Evolutionary conservation across 139 green algal genomes (phyloP).

Genomic region (Chlamydomonas sphaeroides): DNA sequence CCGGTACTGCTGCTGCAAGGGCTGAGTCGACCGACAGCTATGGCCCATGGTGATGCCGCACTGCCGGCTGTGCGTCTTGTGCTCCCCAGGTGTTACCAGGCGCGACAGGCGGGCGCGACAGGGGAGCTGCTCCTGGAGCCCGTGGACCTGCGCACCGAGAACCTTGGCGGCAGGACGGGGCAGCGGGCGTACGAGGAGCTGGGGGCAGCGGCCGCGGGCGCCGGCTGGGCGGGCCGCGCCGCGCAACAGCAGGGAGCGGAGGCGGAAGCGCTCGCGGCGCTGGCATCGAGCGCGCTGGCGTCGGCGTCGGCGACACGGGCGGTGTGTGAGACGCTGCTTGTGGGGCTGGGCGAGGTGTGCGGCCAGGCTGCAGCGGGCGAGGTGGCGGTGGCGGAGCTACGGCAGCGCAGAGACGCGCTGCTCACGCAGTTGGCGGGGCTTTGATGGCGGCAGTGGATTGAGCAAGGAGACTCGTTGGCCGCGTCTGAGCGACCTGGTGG

Average conservation of each 20-base stretch:
- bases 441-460: neutral
- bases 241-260: neutral
- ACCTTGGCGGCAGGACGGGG: constrained; percentile 32
- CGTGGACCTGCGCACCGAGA: constrained; percentile 36
- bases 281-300: constrained; percentile 14
- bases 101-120: neutral
- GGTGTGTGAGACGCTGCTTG: constrained; percentile 32
- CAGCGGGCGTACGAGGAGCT: constrained; percentile 35
- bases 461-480: too few species aligned
- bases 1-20: too few species aligned
- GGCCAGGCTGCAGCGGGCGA: constrained; percentile 18
- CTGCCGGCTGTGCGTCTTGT: too few species aligned
- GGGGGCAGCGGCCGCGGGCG: neutral
- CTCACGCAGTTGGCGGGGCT: constrained; percentile 3
- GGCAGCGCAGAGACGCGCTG: constrained; percentile 15
- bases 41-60: too few species aligned
- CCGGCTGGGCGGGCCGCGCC: neutral
- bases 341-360: constrained; percentile 23
- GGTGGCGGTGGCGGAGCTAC: constrained; percentile 13
- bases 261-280: neutral
- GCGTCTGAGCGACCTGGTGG: too few species aligned
- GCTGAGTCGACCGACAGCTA: too few species aligned
- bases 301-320: neutral
- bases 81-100: constrained; percentile 42
- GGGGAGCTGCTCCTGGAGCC: constrained; percentile 30